phyloP scores from a whole-genome alignment of 1,284 basidiomycete species.

The Cronartium quercuum region DNA sequence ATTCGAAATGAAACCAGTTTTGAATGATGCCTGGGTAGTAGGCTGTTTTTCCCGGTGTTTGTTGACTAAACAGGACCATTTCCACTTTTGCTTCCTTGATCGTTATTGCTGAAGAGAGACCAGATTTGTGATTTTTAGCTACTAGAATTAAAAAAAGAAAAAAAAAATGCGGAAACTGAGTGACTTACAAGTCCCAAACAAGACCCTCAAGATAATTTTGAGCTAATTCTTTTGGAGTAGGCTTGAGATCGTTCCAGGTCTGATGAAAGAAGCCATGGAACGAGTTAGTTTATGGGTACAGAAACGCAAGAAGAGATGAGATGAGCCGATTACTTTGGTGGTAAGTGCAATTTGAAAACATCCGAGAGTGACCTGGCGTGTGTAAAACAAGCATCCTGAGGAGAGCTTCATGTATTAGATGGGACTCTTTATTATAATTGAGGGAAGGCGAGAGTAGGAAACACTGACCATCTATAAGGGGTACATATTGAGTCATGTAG shows the following conservation, averaged over 20 bases:
- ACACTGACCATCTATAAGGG: neutral
- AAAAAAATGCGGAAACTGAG: neutral
- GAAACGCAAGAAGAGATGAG: neutral
- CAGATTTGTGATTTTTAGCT: neutral
- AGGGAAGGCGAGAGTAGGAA: neutral
- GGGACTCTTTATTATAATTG: neutral
- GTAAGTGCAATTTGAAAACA: slow-evolving; percentile 3
- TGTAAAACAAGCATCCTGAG: neutral
- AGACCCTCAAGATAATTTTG: neutral
- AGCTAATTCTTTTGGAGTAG: neutral
- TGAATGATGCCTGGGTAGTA: too few species aligned
- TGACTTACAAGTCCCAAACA: neutral
- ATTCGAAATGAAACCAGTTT: too few species aligned
- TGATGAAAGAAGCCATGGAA: neutral
- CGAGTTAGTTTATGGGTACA: neutral
- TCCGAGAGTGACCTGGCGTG: neutral
- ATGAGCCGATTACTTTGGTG: neutral
- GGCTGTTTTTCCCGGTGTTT: neutral
- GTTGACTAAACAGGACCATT: neutral
- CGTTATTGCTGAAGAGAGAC: neutral
- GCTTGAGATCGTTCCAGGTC: neutral
- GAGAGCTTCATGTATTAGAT: neutral
- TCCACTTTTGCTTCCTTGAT: neutral
- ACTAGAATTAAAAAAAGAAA: neutral
- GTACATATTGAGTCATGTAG: neutral